Base-by-base conservation (phyloP, 2,329 filamentous ascomycete genomes). In the Colletotrichum sp. region DNA sequence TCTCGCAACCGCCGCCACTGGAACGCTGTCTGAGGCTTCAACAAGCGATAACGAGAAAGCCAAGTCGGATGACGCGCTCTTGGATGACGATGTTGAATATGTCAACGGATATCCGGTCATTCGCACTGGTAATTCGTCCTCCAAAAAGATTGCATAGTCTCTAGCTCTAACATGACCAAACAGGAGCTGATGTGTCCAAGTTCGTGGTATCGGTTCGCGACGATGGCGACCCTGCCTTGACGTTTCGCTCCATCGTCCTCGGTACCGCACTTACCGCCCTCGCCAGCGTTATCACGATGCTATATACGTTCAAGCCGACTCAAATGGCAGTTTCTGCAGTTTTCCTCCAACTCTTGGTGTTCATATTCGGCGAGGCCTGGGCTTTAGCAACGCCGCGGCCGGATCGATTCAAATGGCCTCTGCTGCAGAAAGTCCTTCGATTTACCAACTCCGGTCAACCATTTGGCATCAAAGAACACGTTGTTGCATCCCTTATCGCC, bases 221-320 rank as follows among this genome's bases (percentile, higher is more conserved):
- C 16, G 79, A 80, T 12, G 77, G 75, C 19, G 79, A 80, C 12
- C 73, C 78, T 12, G 55, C 79, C 11, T 36, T 80, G 55, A 80
- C 79, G 2, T 79, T 80, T 57, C 75, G 79, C 1, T 79, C 79
- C 12, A 66, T 80, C 25, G 34, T 78, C 25, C 19, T 79, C 19
- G 79, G 79, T 49, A 78, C 76, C 34, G 62, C 62, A 9, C 69
- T 78, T 8, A 77, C 79, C 0, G 78, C 78, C 3, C 68, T 80
- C 2, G 78, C 79, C 7, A 80, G 78, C 36, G 78, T 77, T 52
- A 79, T 79, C 62, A 80, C 78, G 8, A 79, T 78, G 78, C 69
- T 80, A 2, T 78, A 77, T 39, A 72, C 72, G 8, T 78, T 78
- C 57, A 78, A 78, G 29, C 78, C 78, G 27, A 72, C 74, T 11